Conservation (phyloP, 192 early-diverging fungal species). For the Coemansia sp. region DNA sequence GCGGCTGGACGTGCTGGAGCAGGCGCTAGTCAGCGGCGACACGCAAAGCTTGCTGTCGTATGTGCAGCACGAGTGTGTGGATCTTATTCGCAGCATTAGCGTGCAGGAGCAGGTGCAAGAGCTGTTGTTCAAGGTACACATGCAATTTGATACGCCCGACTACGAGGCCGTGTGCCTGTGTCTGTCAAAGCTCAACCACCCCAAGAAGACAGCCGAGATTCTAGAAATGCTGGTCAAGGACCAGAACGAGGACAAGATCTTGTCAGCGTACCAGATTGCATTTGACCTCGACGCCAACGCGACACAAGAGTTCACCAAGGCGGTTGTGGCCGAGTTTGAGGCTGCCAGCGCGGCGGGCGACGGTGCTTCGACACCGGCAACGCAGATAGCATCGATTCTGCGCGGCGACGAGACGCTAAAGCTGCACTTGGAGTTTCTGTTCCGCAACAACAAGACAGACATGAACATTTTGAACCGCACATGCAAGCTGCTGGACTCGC, state of each 20-base stretch:
- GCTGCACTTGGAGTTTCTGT: conserved; percentile 93
- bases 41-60: conserved; percentile 76
- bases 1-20: conserved; percentile 86
- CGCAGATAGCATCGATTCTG: conserved; percentile 77
- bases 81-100: conserved; percentile 64
- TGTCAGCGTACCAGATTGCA: conserved; percentile 95
- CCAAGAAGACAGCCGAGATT: conserved; percentile 69
- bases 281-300: conserved; percentile 97
- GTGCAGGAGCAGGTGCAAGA: conserved; percentile 67
- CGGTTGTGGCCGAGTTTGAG: conserved; percentile 64
- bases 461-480: conserved; percentile 93
- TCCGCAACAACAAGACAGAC: conserved; percentile 95
- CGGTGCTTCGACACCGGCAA: conserved; percentile 34
- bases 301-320: conserved; percentile 93
- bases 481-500: conserved; percentile 83
- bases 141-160: conserved; percentile 71
- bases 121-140: conserved; percentile 51
- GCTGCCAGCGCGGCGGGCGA: conserved; percentile 8
- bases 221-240: conserved; percentile 67
- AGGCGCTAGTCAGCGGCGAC: conserved; percentile 72
- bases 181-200: conserved; percentile 87
- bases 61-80: conserved; percentile 83
- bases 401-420: conserved; percentile 88
- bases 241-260: conserved; percentile 62
- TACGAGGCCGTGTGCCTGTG: conserved; percentile 91